Percentiles rank a stretch among this genome's conserved stretches.
phyloP scores from a whole-genome alignment of 805 yeast species.

The Candida taoyuanica region DNA sequence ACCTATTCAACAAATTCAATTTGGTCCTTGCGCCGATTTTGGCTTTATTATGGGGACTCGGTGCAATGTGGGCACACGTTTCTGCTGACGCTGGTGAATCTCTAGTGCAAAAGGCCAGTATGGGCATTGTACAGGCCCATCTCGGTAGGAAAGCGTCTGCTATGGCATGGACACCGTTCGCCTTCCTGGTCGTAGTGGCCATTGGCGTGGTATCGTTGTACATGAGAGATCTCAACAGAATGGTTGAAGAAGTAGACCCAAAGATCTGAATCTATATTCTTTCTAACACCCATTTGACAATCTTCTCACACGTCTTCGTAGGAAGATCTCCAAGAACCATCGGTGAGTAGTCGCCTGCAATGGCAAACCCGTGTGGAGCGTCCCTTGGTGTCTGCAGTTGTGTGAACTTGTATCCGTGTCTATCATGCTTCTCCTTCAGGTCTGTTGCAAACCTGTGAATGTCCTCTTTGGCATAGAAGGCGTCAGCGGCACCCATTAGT shows the following conservation, averaged over 20 bases:
- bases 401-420: slow-evolving; percentile 10
- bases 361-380: slow-evolving; percentile 39
- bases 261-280: slow-evolving; percentile 19
- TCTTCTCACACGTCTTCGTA: slow-evolving; percentile 15
- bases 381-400: slow-evolving; percentile 21
- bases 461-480: slow-evolving; percentile 15
- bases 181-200: slow-evolving; percentile 40
- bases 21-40: slow-evolving; percentile 32
- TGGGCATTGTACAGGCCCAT: slow-evolving; percentile 41
- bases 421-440: slow-evolving; percentile 10
- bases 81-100: slow-evolving; percentile 42
- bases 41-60: slow-evolving; percentile 56
- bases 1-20: slow-evolving; percentile 25
- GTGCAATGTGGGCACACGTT: slow-evolving; percentile 60
- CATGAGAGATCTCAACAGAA: slow-evolving; percentile 30
- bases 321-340: slow-evolving; percentile 30
- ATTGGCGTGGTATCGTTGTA: slow-evolving; percentile 34
- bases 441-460: slow-evolving; percentile 11
- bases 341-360: slow-evolving; percentile 35
- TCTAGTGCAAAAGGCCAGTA: slow-evolving; percentile 46
- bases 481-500: slow-evolving; percentile 19
- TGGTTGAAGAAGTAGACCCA: slow-evolving; percentile 20
- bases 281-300: slow-evolving; percentile 21
- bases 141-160: slow-evolving; percentile 50
- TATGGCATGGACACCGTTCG: slow-evolving; percentile 58